These are phyloP conservation scores for Phytophthora pisi DNA, from an alignment of 352 stramenopile genomes.

Conservation along the genomic window DNA sequence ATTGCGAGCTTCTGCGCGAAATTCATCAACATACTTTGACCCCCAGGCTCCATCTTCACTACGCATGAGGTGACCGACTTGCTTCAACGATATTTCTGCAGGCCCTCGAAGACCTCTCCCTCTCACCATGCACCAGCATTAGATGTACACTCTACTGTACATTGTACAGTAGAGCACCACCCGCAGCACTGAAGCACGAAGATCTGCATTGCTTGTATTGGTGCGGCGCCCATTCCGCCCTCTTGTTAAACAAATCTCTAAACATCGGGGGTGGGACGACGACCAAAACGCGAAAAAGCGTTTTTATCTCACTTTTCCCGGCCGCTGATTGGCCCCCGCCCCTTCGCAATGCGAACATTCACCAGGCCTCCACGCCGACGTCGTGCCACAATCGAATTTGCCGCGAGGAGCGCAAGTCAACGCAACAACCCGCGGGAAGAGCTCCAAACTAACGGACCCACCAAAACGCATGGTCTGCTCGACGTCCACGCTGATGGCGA, in stretches of 20 bases:
- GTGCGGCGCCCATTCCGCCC: background rate
- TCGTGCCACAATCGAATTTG: conserved; percentile 31
- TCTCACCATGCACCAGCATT: background rate
- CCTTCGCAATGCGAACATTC: conserved; percentile 5
- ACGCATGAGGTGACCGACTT: background rate
- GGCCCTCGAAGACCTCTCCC: background rate
- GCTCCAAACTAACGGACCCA: background rate
- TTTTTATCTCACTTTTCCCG: conserved; percentile 12
- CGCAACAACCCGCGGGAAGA: conserved; percentile 6
- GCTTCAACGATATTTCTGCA: background rate
- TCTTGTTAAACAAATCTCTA: background rate
- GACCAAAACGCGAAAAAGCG: conserved; percentile 14
- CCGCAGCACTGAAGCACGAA: too few species aligned
- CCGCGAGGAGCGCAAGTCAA: conserved; percentile 16
- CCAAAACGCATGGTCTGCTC: conserved; percentile 50
- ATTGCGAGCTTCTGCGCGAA: background rate
- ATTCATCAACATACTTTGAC: background rate
- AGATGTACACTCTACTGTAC: too few species aligned
- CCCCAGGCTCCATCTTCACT: too few species aligned
- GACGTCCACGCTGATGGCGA: conserved; percentile 48
- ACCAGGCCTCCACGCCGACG: background rate
- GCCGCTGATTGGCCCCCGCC: conserved; percentile 7
- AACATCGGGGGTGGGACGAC: conserved; percentile 11
- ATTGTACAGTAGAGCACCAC: background rate
- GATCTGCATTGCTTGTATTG: too few species aligned